Evolutionary conservation across 345 rosid genomes (phyloP).

Genomic region (Leavenworthia alabamica): DNA sequence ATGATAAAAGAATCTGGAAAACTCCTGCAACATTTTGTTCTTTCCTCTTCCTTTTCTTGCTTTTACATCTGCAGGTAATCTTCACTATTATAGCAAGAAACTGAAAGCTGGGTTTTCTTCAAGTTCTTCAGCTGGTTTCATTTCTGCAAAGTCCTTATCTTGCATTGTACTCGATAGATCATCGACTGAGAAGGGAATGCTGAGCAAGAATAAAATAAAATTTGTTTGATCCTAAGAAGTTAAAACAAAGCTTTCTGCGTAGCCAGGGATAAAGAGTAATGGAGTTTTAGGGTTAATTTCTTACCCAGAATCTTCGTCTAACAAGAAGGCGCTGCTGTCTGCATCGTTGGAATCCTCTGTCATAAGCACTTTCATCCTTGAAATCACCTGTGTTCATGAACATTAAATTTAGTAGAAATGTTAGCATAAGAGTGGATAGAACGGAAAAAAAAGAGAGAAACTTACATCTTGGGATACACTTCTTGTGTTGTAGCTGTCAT

Average conservation of each 20-base stretch:
- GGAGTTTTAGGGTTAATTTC: neutral
- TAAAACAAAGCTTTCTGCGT: conserved; percentile 10
- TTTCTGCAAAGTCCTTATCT: conserved; percentile 80
- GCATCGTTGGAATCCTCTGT: conserved; percentile 87
- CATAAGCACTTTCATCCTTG: conserved; percentile 90
- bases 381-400: conserved; percentile 66
- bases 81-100: conserved; percentile 46
- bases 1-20: neutral
- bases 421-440: neutral
- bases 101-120: conserved; percentile 75
- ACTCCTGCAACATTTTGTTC: conserved; percentile 7
- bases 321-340: conserved; percentile 72
- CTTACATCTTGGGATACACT: conserved; percentile 83
- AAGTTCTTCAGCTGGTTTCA: conserved; percentile 81
- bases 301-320: conserved; percentile 91
- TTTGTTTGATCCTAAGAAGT: neutral
- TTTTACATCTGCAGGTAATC: conserved; percentile 12
- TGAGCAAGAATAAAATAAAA: conserved; percentile 10
- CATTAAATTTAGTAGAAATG: neutral
- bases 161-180: conserved; percentile 73
- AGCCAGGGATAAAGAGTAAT: neutral
- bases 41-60: neutral
- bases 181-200: conserved; percentile 89
- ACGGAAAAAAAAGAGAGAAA: neutral
- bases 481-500: conserved; percentile 91